Percentiles rank a stretch among this genome's conserved stretches.
These are phyloP conservation scores for Tuber indicum DNA, from an alignment of 495 filamentous ascomycete genomes.

Conservation along the genomic window DNA sequence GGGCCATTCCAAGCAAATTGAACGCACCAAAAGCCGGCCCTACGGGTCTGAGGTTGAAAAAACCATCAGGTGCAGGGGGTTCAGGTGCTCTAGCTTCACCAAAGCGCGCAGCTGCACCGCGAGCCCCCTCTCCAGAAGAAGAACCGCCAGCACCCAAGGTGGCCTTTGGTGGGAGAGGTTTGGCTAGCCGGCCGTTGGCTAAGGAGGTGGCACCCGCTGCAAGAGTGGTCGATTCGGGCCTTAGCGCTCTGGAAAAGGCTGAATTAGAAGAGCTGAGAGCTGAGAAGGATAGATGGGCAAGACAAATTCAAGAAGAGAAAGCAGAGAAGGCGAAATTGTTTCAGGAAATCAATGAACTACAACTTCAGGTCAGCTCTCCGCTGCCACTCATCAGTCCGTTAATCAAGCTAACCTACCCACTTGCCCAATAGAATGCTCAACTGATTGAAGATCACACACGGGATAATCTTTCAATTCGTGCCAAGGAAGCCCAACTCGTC, in stretches of 20 bases:
- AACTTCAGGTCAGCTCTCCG: slow-evolving; percentile 50
- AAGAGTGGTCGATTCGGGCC: slow-evolving; percentile 51
- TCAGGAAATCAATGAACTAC: slow-evolving; percentile 62
- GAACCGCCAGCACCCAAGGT: slow-evolving; percentile 59
- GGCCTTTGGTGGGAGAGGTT: slow-evolving; percentile 65
- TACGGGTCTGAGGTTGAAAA: slow-evolving; percentile 64
- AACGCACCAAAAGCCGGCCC: slow-evolving; percentile 55
- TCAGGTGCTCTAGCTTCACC: slow-evolving; percentile 58
- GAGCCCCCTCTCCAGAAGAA: slow-evolving; percentile 51
- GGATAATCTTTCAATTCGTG: slow-evolving; percentile 91
- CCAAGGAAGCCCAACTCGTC: slow-evolving; percentile 95
- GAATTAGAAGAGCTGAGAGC: slow-evolving; percentile 82
- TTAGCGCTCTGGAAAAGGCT: slow-evolving; percentile 69
- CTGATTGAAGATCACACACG: slow-evolving; percentile 96
- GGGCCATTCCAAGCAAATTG: slow-evolving; percentile 56
- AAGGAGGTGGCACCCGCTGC: slow-evolving; percentile 55
- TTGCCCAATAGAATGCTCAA: slow-evolving; percentile 69
- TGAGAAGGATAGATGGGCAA: slow-evolving; percentile 69
- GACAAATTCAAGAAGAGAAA: slow-evolving; percentile 64
- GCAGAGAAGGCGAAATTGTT: slow-evolving; percentile 54
- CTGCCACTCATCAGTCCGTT: slow-evolving; percentile 35
- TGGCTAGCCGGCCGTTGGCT: slow-evolving; percentile 80
- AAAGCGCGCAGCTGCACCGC: slow-evolving; percentile 53
- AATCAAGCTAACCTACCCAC: slow-evolving; percentile 39
- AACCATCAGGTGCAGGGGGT: slow-evolving; percentile 52